Evolutionary conservation across 805 yeast genomes (phyloP), one percentile per base, ranked within the genome.

Genomic region (Yamadazyma nakazawae): DNA sequence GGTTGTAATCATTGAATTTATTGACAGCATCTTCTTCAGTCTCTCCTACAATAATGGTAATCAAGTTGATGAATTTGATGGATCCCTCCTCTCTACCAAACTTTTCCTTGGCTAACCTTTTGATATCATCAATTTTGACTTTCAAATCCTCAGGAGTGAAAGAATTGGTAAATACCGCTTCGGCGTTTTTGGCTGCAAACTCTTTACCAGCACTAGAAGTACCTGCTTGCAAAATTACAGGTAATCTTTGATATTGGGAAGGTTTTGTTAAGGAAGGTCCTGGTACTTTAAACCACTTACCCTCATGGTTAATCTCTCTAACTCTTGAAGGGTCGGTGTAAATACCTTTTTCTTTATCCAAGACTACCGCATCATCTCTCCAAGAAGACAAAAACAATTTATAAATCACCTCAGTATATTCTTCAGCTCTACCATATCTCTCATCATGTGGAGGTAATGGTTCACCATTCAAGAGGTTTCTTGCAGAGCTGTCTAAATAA

Each of bases 141-240:
- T 56, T 59, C 34, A 71, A 51, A 4, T 48, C 51, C 18, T 56
- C 61, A 6, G 75, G 70, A 1, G 68, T 61, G 35, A 60, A 54
- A 12, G 66, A 68, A 21, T 64, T 61, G n/a, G 66, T 57, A 49
- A 73, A 74, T 2, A 71, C 66, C 9, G 65, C 68, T 51, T 74
- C 78, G 0, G 76, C 77, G 51, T 67, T 60, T 49, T 63, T 64
- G 9, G 78, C 75, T 0, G 74, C 78, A 45, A 71, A 61, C 18
- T 69, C 70, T 28, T 62, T 56, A 5, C 78, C 78, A 18, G 61
- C 61, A n/a, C 64, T 55, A 2, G 78, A 72, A 12, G 72, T 60
- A 5, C 78, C 78, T 2, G 78, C 78, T 54, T 72, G 76, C 40
- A 74, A 60, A 34, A 74, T 55, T 9, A 74, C 67, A 1, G 78